Evolutionary conservation across 2,329 filamentous ascomycete species (phyloP), one percentile per base, ranked within the genome.

Genomic region (Botrytis squamosa): DNA sequence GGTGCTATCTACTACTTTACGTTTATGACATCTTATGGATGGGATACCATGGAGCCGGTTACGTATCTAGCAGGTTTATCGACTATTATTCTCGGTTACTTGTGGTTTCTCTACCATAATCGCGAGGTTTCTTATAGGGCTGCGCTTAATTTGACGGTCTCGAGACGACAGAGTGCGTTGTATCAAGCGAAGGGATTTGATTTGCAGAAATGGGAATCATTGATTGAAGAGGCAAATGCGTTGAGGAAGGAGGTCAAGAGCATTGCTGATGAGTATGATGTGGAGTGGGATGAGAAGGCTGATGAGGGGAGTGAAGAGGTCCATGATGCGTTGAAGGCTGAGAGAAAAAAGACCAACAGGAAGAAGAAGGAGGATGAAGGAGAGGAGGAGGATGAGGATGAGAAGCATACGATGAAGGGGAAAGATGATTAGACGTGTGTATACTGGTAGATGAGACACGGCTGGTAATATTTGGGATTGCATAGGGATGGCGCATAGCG

Each of bases 21-120:
- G 2, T 91, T 91, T 77, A 85, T 88, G 77, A 97, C 94, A 0
- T 89, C 94, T 60, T 86, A 92, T 75, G 94, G 94, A 8, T 97
- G 94, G 94, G 94, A 97, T 79, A 88, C 94, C 10, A 94, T 97
- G 86, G 94, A 97, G 83, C 94, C 94, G 0, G 89, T 97, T 3
- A 97, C 94, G 0, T 97, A 97, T 80, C 89, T 97, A 25, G 94
- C 93, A 3, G 93, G 94, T n/a, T 85, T 98, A 76, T 89, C 91
- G 0, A 94, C 92, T 20, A 89, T 97, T 79, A 97, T 97, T 85
- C 91, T 91, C 12, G 95, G 94, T 77, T 98, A 98, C 80, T 85
- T 97, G 71, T 98, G 94, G 93, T 97, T 98, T 81, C 85, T 97
- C 20, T 97, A 95, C 83, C 93, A 97, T 84, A 97, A 95, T 83